phyloP scores from a whole-genome alignment of 2,329 filamentous ascomycete species.

The Curvularia sp. region DNA sequence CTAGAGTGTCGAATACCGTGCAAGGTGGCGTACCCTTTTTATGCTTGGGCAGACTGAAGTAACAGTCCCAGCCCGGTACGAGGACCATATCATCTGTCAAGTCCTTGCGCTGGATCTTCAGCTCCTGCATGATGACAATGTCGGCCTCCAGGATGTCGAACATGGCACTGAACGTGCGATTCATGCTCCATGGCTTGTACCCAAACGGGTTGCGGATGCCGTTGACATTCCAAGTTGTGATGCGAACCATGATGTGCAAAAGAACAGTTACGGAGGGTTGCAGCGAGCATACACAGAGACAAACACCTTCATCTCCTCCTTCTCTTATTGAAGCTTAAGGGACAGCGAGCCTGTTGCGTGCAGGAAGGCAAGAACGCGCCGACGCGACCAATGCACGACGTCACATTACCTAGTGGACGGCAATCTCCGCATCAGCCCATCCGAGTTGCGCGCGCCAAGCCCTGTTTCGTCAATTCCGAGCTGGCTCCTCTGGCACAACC shows the following conservation, averaged over 20 bases:
- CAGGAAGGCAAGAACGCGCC: constrained; percentile 12
- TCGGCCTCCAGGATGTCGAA: constrained; percentile 92
- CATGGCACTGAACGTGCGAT: constrained; percentile 69
- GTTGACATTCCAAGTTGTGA: constrained; percentile 68
- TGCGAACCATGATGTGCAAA: constrained; percentile 69
- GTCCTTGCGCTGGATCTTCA: constrained; percentile 94
- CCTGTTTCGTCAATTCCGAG: constrained; percentile 32
- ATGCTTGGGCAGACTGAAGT: constrained; percentile 88
- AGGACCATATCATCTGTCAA: constrained; percentile 94
- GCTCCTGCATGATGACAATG: constrained; percentile 93
- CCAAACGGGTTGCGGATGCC: constrained; percentile 62
- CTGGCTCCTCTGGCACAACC: constrained; percentile 25
- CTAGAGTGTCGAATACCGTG: not conserved
- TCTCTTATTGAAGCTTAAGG: not conserved
- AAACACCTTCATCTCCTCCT: constrained; percentile 16
- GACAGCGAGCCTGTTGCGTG: not conserved
- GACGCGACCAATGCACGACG: constrained; percentile 29
- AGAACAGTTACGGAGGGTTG: constrained; percentile 12
- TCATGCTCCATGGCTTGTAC: constrained; percentile 60
- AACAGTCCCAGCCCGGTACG: constrained; percentile 93
- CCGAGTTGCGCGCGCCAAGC: constrained; percentile 20
- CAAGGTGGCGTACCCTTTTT: constrained; percentile 74
- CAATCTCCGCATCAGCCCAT: constrained; percentile 21
- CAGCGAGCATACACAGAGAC: constrained; percentile 7
- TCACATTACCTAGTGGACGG: constrained; percentile 31